Base-by-base conservation (phyloP, 192 early-diverging fungal species). In the Podochytrium sp. region DNA sequence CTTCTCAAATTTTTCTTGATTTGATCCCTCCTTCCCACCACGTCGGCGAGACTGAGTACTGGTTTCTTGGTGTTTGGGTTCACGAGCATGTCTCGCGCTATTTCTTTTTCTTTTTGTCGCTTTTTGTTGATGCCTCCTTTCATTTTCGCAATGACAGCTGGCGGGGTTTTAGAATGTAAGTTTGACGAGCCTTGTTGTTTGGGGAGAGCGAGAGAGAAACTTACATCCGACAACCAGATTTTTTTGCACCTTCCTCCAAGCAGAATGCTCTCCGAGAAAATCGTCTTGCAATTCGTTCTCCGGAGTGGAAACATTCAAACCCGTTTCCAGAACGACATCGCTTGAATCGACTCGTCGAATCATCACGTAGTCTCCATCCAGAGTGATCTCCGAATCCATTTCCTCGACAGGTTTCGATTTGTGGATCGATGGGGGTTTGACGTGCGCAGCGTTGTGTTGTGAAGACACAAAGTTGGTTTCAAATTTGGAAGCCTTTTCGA, bases 401-500 rank as follows among this genome's bases (percentile, higher is more conserved):
- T 67, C 56, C 40, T 47, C 29, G 12, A 4, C 6, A n/a, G n/a
- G n/a, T n/a, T n/a, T n/a, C n/a, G n/a, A n/a, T 60, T 29, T 59
- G 3, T 39, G 25, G 14, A 14, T 10, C 18, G 27, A 14, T 5
- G 5, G 10, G 18, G 16, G n/a, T 25, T 38, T 50, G 6, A n/a
- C 27, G 57, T 69, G 70, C 7, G 68, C 63, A 42, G 75, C 61
- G 37, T 77, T 63, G 27, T 63, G 14, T 23, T 64, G 55, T 38
- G 60, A 34, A n/a, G 33, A 10, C 4, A 47, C 34, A 52, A 30
- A 62, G 1, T 47, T 50, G 6, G 43, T 27, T n/a, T 80, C 79
- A 61, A 78, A 80, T 47, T 43, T 29, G 14, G n/a, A n/a, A 30
- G 79, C 62, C 14, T 30, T 30, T 40, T 43, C 29, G 51, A 66